These are phyloP conservation scores for Sextonia rubra DNA, from an alignment of 164 flowering plant species.

Conservation along the genomic window DNA sequence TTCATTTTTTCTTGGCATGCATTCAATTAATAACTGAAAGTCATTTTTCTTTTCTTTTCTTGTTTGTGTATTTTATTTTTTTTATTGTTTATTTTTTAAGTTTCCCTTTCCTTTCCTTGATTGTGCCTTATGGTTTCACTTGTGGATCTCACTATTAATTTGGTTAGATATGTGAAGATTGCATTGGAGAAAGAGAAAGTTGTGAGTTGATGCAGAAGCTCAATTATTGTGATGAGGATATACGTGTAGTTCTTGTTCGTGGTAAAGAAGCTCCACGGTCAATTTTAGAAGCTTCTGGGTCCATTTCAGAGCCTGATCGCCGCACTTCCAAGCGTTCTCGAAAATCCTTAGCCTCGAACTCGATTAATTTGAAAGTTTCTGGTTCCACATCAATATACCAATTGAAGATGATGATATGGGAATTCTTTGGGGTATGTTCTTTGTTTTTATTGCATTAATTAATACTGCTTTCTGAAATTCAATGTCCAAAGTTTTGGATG, in stretches of 20 bases:
- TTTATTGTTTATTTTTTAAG: too few relatives aligned
- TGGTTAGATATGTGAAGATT: slow-evolving; percentile 72
- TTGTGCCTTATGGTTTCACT: not conserved
- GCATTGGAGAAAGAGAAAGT: slow-evolving; percentile 93
- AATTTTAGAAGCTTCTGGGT: slow-evolving; percentile 69
- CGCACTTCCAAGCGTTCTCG: slow-evolving; percentile 85
- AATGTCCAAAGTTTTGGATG: not conserved
- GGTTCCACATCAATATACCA: slow-evolving; percentile 84
- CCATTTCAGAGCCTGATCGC: slow-evolving; percentile 59
- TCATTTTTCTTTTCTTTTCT: too few relatives aligned
- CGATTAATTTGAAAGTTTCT: slow-evolving; percentile 70
- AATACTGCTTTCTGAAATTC: not conserved
- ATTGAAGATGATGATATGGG: slow-evolving; percentile 99
- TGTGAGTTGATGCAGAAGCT: slow-evolving; percentile 74
- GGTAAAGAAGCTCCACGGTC: slow-evolving; percentile 94
- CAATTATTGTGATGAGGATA: slow-evolving; percentile 68
- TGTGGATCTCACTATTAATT: not conserved
- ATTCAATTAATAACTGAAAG: too few relatives aligned
- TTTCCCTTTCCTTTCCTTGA: not conserved
- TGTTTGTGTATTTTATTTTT: too few relatives aligned
- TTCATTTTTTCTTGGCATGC: too few relatives aligned
- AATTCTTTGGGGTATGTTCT: slow-evolving; percentile 85
- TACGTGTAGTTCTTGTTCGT: slow-evolving; percentile 58
- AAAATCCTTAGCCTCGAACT: slow-evolving; percentile 60
- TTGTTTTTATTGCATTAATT: not conserved